Evolutionary conservation across 75 land plant genomes (phyloP).

Genomic region (Cupressus sempervirens): DNA sequence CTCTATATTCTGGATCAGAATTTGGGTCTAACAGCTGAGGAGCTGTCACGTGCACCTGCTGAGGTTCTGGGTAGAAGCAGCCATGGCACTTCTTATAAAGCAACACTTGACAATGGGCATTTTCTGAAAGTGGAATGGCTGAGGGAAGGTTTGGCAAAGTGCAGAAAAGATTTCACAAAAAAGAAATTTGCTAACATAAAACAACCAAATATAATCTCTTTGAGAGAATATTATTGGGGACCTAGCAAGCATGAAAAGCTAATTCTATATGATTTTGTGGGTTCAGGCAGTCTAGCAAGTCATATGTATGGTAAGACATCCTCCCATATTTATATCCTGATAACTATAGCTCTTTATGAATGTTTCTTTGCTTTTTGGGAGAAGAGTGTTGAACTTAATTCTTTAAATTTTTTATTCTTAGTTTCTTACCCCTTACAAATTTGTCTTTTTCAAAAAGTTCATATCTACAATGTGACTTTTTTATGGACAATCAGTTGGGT

Average conservation of each 20-base stretch:
- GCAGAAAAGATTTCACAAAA: constrained; percentile 76
- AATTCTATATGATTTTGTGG: constrained; percentile 75
- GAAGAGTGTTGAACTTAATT: background rate
- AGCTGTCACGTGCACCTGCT: constrained; percentile 94
- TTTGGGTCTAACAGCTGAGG: constrained; percentile 77
- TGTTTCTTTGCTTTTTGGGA: background rate
- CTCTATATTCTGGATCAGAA: constrained; percentile 83
- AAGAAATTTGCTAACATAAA: constrained; percentile 80
- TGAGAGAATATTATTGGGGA: constrained; percentile 98
- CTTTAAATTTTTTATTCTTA: background rate
- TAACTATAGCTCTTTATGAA: background rate
- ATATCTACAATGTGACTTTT: background rate
- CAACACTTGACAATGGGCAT: constrained; percentile 89
- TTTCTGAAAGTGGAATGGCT: constrained; percentile 96
- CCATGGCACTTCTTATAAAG: constrained; percentile 97
- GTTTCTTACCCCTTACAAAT: background rate
- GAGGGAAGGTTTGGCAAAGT: constrained; percentile 94
- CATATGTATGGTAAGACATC: constrained; percentile 71
- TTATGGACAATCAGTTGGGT: background rate
- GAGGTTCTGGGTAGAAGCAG: constrained; percentile 96
- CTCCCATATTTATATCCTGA: background rate
- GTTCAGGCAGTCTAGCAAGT: constrained; percentile 80
- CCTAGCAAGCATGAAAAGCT: constrained; percentile 98
- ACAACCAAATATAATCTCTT: constrained; percentile 84
- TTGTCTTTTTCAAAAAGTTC: background rate